phyloP scores from a whole-genome alignment of 2,329 filamentous ascomycete genomes.

The Aureobasidium sp. region DNA sequence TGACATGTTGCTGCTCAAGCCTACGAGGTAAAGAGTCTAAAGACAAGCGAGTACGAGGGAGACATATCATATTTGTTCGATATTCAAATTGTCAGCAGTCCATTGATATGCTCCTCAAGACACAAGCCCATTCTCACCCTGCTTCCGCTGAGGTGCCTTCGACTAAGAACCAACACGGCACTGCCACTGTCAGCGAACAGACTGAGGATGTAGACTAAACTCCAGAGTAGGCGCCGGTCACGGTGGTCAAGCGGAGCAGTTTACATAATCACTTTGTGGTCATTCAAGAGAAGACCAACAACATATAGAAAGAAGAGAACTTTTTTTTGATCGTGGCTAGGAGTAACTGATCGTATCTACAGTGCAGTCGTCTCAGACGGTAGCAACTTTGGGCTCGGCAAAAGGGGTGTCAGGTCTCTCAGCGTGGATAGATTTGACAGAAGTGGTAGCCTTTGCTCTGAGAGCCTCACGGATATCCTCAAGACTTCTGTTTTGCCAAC shows the following conservation, averaged over 20 bases:
- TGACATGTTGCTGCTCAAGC: too few species aligned
- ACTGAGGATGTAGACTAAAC: background rate
- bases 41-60: too few species aligned
- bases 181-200: too few species aligned
- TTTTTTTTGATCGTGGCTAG: constrained; percentile 5
- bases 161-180: too few species aligned
- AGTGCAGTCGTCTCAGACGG: background rate
- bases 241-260: background rate
- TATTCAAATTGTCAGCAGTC: too few species aligned
- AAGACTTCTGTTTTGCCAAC: constrained; percentile 30
- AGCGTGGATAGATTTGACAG: constrained; percentile 21
- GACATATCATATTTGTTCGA: too few species aligned
- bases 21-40: too few species aligned
- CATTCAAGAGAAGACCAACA: background rate
- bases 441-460: constrained; percentile 30
- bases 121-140: too few species aligned
- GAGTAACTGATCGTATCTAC: background rate
- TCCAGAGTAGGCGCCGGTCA: background rate
- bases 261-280: background rate
- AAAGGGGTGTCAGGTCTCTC: constrained; percentile 17
- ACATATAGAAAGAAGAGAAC: background rate
- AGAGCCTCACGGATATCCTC: constrained; percentile 36
- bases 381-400: background rate
- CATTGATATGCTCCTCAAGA: too few species aligned
- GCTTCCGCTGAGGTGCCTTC: too few species aligned